Conservation (phyloP, 192 early-diverging fungal genomes). For the Entomortierella parvispora region DNA sequence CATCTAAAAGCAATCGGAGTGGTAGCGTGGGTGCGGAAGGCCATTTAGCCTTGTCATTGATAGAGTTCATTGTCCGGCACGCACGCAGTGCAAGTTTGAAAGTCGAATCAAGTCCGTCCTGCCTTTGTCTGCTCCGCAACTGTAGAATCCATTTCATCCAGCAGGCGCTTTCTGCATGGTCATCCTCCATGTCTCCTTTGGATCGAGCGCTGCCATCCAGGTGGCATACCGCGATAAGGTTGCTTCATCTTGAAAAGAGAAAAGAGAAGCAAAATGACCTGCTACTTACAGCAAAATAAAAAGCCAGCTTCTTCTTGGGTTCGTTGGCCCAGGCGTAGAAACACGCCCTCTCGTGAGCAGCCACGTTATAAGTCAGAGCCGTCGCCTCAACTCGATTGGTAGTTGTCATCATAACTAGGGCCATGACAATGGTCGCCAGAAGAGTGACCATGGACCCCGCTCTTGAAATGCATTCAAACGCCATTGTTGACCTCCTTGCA, state of each 20-base stretch:
- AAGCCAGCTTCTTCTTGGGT: conserved; percentile 90
- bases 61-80: too few relatives aligned
- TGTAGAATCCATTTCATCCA: not conserved
- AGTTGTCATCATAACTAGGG: conserved; percentile 3
- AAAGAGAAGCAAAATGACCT: too few relatives aligned
- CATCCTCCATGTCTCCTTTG: not conserved
- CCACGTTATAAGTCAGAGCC: conserved; percentile 85
- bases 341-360: conserved; percentile 90
- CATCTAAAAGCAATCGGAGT: too few relatives aligned
- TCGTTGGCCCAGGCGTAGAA: conserved; percentile 86
- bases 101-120: not conserved
- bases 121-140: not conserved
- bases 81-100: too few relatives aligned
- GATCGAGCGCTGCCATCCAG: too few relatives aligned
- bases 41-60: not conserved
- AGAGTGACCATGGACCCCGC: not conserved
- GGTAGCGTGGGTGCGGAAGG: not conserved
- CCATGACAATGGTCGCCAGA: not conserved
- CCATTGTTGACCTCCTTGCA: too few relatives aligned
- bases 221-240: not conserved
- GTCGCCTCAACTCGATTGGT: conserved; percentile 47
- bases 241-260: not conserved
- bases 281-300: conserved; percentile 96
- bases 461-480: too few relatives aligned
- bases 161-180: not conserved